Evolutionary conservation across 179 eudicot species (phyloP), one percentile per base, ranked within the genome.

Genomic region (Carnegiea gigantea): DNA sequence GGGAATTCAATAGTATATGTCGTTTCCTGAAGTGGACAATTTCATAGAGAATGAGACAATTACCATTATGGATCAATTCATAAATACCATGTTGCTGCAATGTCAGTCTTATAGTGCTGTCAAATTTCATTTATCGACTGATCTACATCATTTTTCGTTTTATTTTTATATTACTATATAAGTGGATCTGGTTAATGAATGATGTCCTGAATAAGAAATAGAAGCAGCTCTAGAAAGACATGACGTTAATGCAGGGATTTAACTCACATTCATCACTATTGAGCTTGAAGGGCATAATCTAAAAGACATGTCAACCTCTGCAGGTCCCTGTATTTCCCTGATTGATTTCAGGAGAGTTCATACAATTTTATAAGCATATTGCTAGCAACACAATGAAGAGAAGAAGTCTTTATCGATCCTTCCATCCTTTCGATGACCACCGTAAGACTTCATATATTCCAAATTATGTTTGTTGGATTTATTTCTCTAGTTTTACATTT

Each of bases 341-440:
- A 78, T 73, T 33, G 77, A 13, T 75, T 81, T 49, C 10, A 3
- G 28, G 53, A 20, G 11, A 64, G n/a, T 26, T 71, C 67, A 33
- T 40, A 57, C 78, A 44, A 53, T 12, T 70, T 28, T 14, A 18
- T 26, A 23, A 79, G 23, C 57, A 2, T 14, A 48, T 49, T 70
- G n/a, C 40, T 21, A 36, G 30, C 1, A 38, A 72, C 14, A 82
- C 24, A 70, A 82, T 83, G 86, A 80, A 77, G 79, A 86, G 75
- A 57, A 40, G 86, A 73, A 73, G 79, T 46, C 84, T 84, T 64
- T 83, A 82, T 78, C 74, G 79, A 62, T 59, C 81, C 11, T 81
- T 78, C 44, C 90, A 88, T 78, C 87, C 90, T 75, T 88, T 88
- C 26, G 84, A 84, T 67, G 88, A 86, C 14, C 78, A 78, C 51